Evolutionary conservation across 345 rosid species (phyloP), one percentile per base, ranked within the genome.

Genomic region (Anacardium occidentale): DNA sequence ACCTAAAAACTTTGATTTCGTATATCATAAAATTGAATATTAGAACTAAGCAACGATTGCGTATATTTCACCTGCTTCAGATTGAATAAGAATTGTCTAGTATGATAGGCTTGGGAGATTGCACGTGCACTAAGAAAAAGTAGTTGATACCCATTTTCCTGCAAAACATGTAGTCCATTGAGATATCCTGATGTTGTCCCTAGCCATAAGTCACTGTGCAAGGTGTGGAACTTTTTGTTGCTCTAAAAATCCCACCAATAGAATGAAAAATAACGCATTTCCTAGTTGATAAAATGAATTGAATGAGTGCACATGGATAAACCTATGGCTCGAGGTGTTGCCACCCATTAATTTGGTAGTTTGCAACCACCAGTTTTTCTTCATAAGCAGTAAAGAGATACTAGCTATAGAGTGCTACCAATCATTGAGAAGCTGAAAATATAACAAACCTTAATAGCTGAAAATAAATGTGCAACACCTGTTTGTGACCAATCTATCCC

Each of bases 111-210:
- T 80, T 95, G 99, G 70, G 97, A 85, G 73, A 95, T 95, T 25
- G 99, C 92, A 4, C 99, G 98, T 18, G 99, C 99, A 74, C 99
- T 95, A 20, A 95, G 85, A 71, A 92, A 95, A 54, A 95, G 96
- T 79, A 95, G 77, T 68, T 92, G 91, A 82, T 95, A 95, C 73
- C 98, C 99, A 66, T 95, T 95, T 80, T 95, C 98, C 98, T 95
- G 90, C 58, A 76, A 78, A 21, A 76, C 40, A 55, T 58, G 34
- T 9, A 18, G 29, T 47, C 21, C 45, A 25, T 25, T 34, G 18
- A n/a, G 68, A 69, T 42, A 58, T 17, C 22, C 42, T 45, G 63
- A 50, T 21, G 13, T 24, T 64, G 20, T 67, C 56, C 51, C 59
- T 5, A 56, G 22, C 62, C 67, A 63, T 34, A 10, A 57, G 8